Evolutionary conservation across 2,329 filamentous ascomycete species (phyloP), one percentile per base, ranked within the genome.

Genomic region (Curvularia spicifera): DNA sequence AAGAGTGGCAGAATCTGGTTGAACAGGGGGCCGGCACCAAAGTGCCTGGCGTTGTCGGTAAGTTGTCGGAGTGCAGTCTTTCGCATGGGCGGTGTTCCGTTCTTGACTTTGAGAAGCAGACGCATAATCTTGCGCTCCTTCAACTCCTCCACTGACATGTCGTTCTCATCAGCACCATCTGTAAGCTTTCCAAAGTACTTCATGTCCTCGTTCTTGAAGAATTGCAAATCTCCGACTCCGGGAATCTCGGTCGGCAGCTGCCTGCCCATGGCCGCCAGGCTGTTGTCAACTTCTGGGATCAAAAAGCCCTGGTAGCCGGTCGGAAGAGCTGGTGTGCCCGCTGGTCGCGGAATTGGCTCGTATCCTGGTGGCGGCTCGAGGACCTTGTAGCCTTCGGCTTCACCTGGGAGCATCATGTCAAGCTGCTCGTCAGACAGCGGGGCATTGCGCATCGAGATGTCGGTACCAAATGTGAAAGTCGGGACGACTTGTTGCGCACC

Each of bases 81-180:
- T 79, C 95, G 86, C 95, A 98, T 98, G 0, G 95, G 94, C 26
- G 95, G 95, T 40, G 95, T 98, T 71, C 95, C 95, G 76, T 99
- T 99, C 85, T 99, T 99, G 83, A 99, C 94, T 80, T 99, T 99
- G 56, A 99, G 84, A 45, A 99, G 83, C 54, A 99, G 81, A 66
- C 95, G 86, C 95, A 99, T 98, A 73, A 99, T 99, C 80, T 99
- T 99, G 61, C 95, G 87, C 79, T 99, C 94, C 79, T 99, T 98
- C 51, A 99, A 81, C 72, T 99, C 94, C 48, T 99, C 95, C 9
- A 99, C 93, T 20, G 89, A 93, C 79, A 99, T 86, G 22, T 88
- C 85, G 69, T 94, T 96, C 79, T 99, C 95, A 68, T 98, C 93
- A 26, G 90, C 90, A 37, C 91, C 93, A 73, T 99, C 95, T 22